A percentile compares a stretch with the other conserved stretches of the same genome.
Conservation (phyloP, 2,329 filamentous ascomycete species). For the Fusarium tanahbumbuense region DNA sequence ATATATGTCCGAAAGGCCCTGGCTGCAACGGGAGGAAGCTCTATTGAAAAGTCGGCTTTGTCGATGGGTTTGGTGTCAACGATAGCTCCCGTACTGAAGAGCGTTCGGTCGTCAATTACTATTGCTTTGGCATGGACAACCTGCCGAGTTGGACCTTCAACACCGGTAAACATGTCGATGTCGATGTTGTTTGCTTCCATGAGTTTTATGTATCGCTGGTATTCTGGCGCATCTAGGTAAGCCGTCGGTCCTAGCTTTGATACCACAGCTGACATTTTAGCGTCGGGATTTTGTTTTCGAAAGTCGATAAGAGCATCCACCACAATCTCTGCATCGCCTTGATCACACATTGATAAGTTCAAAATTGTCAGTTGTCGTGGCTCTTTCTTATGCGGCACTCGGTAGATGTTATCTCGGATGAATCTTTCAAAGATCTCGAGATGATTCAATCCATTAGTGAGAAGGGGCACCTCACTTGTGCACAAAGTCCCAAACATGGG, state of each 20-base stretch:
- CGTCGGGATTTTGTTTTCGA: background rate
- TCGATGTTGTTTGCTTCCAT: background rate
- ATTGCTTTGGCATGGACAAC: slow-evolving; percentile 10
- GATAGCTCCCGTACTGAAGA: background rate
- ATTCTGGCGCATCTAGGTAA: background rate
- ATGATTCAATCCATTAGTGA: background rate
- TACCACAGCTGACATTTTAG: background rate
- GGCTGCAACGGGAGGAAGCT: background rate
- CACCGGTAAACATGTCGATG: slow-evolving; percentile 3
- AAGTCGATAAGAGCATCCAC: slow-evolving; percentile 1
- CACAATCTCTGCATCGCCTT: slow-evolving; percentile 9
- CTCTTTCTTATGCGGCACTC: accelerated
- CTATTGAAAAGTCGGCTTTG: slow-evolving; percentile 11
- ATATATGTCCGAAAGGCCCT: background rate
- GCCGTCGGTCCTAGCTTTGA: background rate
- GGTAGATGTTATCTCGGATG: background rate
- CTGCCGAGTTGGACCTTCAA: background rate
- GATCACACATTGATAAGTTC: slow-evolving; percentile 8
- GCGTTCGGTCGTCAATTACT: background rate
- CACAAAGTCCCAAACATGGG: background rate
- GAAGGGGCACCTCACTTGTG: background rate
- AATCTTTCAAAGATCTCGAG: background rate
- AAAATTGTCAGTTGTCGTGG: slow-evolving; percentile 1
- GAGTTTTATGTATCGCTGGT: background rate
- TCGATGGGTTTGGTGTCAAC: slow-evolving; percentile 4